Percentiles rank a stretch among this genome's conserved stretches.
Conservation (phyloP, 768 basidiomycete genomes). For the Cyathus striatus region DNA sequence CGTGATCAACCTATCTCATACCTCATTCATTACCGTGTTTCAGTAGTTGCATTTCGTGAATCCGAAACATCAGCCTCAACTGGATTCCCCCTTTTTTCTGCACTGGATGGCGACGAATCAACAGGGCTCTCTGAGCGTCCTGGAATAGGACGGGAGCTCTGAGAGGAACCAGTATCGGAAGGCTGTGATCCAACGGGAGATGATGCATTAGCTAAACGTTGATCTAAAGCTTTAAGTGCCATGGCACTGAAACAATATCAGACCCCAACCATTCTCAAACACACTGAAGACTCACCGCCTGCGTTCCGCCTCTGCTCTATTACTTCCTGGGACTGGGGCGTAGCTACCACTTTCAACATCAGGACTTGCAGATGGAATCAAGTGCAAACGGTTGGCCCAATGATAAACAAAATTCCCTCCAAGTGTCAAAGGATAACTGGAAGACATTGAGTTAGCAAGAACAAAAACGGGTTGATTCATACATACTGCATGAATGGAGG, state of each 20-base stretch:
- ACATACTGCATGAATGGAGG: constrained; percentile 91
- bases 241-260: constrained; percentile 60
- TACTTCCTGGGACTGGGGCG: constrained; percentile 74
- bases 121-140: constrained; percentile 1
- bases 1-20: too few relatives aligned
- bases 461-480: neutral
- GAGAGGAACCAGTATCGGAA: constrained; percentile 22
- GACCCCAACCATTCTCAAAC: constrained; percentile 1
- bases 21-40: too few relatives aligned
- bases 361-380: constrained; percentile 60
- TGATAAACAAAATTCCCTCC: constrained; percentile 66
- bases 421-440: constrained; percentile 65
- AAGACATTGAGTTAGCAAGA: constrained; percentile 3
- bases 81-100: too few relatives aligned
- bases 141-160: constrained; percentile 15
- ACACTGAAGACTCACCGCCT: constrained; percentile 56
- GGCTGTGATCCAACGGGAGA: constrained; percentile 34
- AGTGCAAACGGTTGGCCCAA: constrained; percentile 60
- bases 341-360: constrained; percentile 76
- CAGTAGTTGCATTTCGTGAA: neutral
- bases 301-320: constrained; percentile 94
- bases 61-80: too few relatives aligned
- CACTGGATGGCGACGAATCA: too few relatives aligned
- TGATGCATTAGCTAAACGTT: constrained; percentile 71
- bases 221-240: constrained; percentile 95